Percentiles rank a stretch among this genome's conserved stretches.
These are phyloP conservation scores for Phytophthora ramorum DNA, from an alignment of 352 stramenopile species.

Conservation along the genomic window DNA sequence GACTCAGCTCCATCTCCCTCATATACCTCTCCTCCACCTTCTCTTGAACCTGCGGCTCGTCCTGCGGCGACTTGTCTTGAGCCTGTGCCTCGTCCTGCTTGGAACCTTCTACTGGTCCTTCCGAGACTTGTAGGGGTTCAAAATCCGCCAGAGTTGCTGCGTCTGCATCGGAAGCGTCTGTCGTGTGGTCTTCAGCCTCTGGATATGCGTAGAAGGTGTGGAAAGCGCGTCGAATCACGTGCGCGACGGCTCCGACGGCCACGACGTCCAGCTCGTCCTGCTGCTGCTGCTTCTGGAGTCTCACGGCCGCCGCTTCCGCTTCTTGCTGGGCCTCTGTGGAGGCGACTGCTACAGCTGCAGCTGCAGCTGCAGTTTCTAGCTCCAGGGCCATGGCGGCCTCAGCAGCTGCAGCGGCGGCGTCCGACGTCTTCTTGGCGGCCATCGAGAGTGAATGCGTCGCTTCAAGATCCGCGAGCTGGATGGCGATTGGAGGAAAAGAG, in stretches of 20 bases:
- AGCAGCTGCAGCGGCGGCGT: slow-evolving; percentile 11
- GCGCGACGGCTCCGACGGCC: slow-evolving; percentile 70
- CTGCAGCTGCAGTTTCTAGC: slow-evolving; percentile 3
- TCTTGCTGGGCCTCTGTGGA: slow-evolving; percentile 19
- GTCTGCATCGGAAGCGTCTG: not conserved
- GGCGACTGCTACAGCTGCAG: not conserved
- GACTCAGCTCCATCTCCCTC: slow-evolving; percentile 15
- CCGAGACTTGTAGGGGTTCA: not conserved
- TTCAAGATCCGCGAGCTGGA: slow-evolving; percentile 22
- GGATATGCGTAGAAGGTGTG: slow-evolving; percentile 52
- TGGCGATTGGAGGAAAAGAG: too few relatives aligned
- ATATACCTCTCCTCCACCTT: not conserved
- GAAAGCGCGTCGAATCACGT: slow-evolving; percentile 82
- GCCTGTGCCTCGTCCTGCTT: not conserved
- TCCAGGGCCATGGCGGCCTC: slow-evolving; percentile 13
- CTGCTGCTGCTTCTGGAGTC: slow-evolving; percentile 19
- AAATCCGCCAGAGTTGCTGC: not conserved
- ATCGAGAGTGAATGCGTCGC: slow-evolving; percentile 11
- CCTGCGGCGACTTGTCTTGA: too few relatives aligned
- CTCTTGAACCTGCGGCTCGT: not conserved
- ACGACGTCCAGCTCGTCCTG: slow-evolving; percentile 66
- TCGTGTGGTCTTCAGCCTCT: not conserved
- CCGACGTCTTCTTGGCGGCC: slow-evolving; percentile 19
- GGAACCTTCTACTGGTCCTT: not conserved
- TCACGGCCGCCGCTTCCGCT: slow-evolving; percentile 12